Conservation (phyloP, 345 rosid genomes). For the Populus pruinosa region DNA sequence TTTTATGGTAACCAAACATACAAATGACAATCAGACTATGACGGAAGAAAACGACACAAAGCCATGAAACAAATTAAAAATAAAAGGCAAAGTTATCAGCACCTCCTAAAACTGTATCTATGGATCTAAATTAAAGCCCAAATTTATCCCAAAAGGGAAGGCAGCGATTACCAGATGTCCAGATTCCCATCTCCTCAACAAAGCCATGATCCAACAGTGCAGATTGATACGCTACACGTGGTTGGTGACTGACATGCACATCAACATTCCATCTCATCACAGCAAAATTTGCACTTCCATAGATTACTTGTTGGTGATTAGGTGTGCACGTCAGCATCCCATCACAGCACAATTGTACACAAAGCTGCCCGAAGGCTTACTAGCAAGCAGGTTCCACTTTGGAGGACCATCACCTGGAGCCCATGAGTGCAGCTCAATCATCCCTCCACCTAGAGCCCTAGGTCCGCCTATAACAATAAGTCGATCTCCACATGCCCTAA, state of each 20-base stretch:
- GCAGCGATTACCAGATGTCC: conserved; percentile 30
- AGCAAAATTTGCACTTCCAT: too few relatives aligned
- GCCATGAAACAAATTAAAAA: conserved; percentile 11
- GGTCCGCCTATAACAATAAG: conserved; percentile 45
- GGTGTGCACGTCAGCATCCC: conserved; percentile 14
- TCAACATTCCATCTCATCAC: too few relatives aligned
- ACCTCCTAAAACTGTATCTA: conserved; percentile 17
- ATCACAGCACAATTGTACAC: conserved; percentile 35
- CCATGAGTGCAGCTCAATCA: conserved; percentile 75
- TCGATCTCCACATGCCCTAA: conserved; percentile 67
- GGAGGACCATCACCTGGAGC: conserved; percentile 24
- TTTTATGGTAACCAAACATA: conserved; percentile 12
- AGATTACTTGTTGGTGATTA: too few relatives aligned
- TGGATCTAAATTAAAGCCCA: conserved; percentile 24
- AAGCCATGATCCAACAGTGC: conserved; percentile 8
- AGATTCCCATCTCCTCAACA: conserved; percentile 22
- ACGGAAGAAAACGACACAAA: conserved; percentile 1
- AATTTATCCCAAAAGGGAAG: conserved; percentile 26
- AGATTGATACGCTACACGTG: conserved; percentile 9
- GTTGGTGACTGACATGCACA: too few relatives aligned
- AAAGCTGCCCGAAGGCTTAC: conserved; percentile 16
- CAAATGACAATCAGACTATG: conserved; percentile 6
- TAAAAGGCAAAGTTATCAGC: conserved; percentile 11
- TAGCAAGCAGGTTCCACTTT: conserved; percentile 25
- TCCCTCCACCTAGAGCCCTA: conserved; percentile 40